phyloP scores from a whole-genome alignment of 352 stramenopile species.

The Globisporangium irregulare region DNA sequence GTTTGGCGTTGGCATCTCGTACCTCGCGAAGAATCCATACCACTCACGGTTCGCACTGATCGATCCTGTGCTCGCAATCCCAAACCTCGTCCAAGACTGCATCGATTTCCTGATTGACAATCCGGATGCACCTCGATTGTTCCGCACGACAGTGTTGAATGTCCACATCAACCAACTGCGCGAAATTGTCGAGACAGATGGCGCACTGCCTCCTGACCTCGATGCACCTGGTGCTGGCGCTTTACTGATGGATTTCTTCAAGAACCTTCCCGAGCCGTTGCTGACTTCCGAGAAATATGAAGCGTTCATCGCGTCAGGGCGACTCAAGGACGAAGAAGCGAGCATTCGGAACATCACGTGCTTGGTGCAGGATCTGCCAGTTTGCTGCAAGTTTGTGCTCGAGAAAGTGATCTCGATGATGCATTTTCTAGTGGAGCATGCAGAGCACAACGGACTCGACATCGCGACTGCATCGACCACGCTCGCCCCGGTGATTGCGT shows the following conservation, averaged over 20 bases:
- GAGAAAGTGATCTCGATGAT: conserved; percentile 70
- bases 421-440: conserved; percentile 66
- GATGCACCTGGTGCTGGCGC: conserved; percentile 65
- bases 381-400: conserved; percentile 66
- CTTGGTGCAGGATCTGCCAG: conserved; percentile 72
- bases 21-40: conserved; percentile 77
- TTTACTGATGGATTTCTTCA: conserved; percentile 77
- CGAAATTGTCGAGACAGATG: conserved; percentile 72
- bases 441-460: conserved; percentile 64
- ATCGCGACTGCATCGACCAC: conserved; percentile 53
- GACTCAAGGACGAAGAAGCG: conserved; percentile 68
- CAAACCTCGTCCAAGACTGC: conserved; percentile 78
- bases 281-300: conserved; percentile 81
- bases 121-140: conserved; percentile 63
- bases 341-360: conserved; percentile 77
- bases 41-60: conserved; percentile 79
- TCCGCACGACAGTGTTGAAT: conserved; percentile 74
- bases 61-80: conserved; percentile 64
- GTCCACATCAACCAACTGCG: conserved; percentile 68
- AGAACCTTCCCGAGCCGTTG: conserved; percentile 70
- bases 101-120: conserved; percentile 64
- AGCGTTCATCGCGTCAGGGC: conserved; percentile 68
- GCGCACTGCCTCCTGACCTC: conserved; percentile 51
- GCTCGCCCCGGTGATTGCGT: conserved; percentile 74
- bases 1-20: conserved; percentile 69